Conservation (phyloP, 2,329 filamentous ascomycete species). For the Botrytis cinerea region DNA sequence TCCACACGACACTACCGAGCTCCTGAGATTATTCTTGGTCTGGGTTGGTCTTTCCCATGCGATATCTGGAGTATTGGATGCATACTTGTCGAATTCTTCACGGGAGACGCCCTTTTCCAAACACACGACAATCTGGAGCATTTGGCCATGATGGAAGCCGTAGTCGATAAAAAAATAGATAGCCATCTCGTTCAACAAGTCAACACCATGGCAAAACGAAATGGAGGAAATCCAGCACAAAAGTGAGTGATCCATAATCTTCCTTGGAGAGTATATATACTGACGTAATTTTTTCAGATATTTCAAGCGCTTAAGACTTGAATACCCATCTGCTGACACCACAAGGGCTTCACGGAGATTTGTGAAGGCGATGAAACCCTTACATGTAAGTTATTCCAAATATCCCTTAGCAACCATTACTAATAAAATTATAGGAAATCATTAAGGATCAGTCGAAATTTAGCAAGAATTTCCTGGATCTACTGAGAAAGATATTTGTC, state of each 20-base stretch:
- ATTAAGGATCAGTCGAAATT: conserved; percentile 62
- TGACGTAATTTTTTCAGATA: conserved; percentile 51
- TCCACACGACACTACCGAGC: conserved; percentile 70
- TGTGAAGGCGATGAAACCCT: conserved; percentile 70
- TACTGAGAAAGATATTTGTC: conserved; percentile 66
- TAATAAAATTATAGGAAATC: conserved; percentile 56
- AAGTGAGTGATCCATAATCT: conserved; percentile 53
- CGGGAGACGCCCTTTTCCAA: conserved; percentile 70
- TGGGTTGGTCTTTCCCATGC: conserved; percentile 71
- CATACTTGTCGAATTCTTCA: conserved; percentile 72
- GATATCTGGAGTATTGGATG: conserved; percentile 76
- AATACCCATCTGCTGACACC: conserved; percentile 65
- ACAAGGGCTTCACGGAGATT: conserved; percentile 65
- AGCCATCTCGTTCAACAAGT: conserved; percentile 58
- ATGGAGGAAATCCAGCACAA: conserved; percentile 60
- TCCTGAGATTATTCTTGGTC: conserved; percentile 68
- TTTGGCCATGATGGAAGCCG: conserved; percentile 74
- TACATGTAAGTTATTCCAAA: conserved; percentile 53
- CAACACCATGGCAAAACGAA: conserved; percentile 58
- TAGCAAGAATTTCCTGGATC: conserved; percentile 62
- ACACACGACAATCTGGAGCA: conserved; percentile 74
- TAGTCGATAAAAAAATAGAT: conserved; percentile 62
- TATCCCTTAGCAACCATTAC: not conserved
- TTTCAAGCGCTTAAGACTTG: conserved; percentile 65
- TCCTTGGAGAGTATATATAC: conserved; percentile 20